These are phyloP conservation scores for Talaromyces nanjingensis DNA, from an alignment of 495 filamentous ascomycete genomes.

Conservation along the genomic window DNA sequence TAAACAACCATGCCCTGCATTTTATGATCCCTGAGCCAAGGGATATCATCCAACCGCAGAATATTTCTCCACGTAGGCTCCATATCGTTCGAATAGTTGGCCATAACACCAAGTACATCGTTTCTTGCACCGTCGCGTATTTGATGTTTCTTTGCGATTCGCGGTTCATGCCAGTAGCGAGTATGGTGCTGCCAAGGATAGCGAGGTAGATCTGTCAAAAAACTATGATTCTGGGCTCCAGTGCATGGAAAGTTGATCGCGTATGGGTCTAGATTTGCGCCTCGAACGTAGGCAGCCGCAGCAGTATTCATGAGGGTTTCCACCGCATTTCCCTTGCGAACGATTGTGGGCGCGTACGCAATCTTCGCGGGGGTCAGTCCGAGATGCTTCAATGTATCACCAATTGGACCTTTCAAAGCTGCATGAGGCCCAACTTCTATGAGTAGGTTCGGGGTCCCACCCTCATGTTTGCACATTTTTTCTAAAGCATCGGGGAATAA, in stretches of 20 bases:
- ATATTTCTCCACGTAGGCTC: constrained; percentile 41
- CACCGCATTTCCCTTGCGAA: constrained; percentile 17
- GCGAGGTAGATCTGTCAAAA: constrained; percentile 34
- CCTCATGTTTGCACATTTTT: constrained; percentile 10
- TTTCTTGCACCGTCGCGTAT: constrained; percentile 25
- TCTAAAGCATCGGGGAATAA: constrained; percentile 29
- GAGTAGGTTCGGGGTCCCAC: constrained; percentile 20
- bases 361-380: constrained; percentile 16
- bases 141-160: constrained; percentile 39
- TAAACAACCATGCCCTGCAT: constrained; percentile 40
- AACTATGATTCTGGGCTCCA: constrained; percentile 7
- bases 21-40: constrained; percentile 47
- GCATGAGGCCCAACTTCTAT: constrained; percentile 48
- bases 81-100: constrained; percentile 23
- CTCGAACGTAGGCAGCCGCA: constrained; percentile 18
- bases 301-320: constrained; percentile 34
- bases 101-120: constrained; percentile 45
- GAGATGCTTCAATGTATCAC: constrained; percentile 17
- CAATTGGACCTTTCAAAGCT: constrained; percentile 31
- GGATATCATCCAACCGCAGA: constrained; percentile 36
- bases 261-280: constrained; percentile 18
- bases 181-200: constrained; percentile 40
- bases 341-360: constrained; percentile 18
- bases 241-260: constrained; percentile 5
- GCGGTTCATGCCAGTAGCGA: constrained; percentile 35